Evolutionary conservation across 805 yeast genomes (phyloP), one percentile per base, ranked within the genome.

Genomic region (Sugiyamaella marilandica): DNA sequence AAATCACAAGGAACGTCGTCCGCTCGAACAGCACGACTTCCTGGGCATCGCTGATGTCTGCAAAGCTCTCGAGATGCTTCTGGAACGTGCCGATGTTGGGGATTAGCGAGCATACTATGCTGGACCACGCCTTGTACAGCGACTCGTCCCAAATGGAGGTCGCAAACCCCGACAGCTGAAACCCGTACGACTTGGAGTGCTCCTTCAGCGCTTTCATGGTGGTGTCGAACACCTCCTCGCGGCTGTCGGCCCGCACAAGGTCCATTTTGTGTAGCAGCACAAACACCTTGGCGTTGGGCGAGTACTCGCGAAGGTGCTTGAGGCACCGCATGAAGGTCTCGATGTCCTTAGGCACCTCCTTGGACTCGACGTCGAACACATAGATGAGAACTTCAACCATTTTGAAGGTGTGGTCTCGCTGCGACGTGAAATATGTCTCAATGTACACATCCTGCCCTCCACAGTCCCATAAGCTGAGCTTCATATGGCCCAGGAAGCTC

Each of bases 101-200:
- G 53, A 94, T 92, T 59, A 94, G 75, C 1, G 97, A 86, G 65
- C 98, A 91, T 34, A 94, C 97, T 55, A 94, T 92, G 47, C 84
- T 87, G 2, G 96, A 87, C 99, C 99, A 94, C 1, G 99, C 99
- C 67, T 87, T 91, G 68, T 92, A 94, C 54, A 92, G 74, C 63
- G 92, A 83, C 68, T 92, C 98, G 70, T 92, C 97, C 98, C 98
- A 92, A 53, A 92, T 92, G 1, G 96, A 87, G 0, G 98, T 94
- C 5, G 97, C 92, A 65, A 90, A 92, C 1, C 97, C 97, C 13
- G 81, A 79, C 44, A 89, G 73, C 45, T 80, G 74, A 70, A 89
- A 88, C 1, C 80, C 77, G 62, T 71, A 83, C 16, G 88, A 87
- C 50, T 80, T 74, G 2, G 95, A 84, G 13, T 87, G 85, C 47